Percentiles rank a stretch among this genome's conserved stretches.
phyloP scores from a whole-genome alignment of 75 land plant genomes.

The Selaginella tamariscina region DNA sequence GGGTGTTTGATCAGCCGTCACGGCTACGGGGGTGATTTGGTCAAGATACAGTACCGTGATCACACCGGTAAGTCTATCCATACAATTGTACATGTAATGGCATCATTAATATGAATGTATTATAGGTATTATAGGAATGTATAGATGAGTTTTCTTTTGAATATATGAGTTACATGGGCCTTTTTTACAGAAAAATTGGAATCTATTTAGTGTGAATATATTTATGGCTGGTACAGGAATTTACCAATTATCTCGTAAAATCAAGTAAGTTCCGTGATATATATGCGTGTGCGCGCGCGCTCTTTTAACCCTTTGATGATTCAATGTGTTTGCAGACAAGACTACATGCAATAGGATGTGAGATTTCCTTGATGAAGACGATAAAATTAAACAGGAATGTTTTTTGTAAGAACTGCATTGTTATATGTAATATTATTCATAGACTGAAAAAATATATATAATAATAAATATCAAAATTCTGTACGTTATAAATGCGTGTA shows the following conservation, averaged over 20 bases:
- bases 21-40: constrained; percentile 83
- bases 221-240: constrained; percentile 86
- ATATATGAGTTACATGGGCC: background rate
- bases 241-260: constrained; percentile 79
- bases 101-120: background rate
- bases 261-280: constrained; percentile 44
- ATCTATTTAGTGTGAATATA: constrained; percentile 80
- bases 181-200: constrained; percentile 76
- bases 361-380: too few relatives aligned
- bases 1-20: constrained; percentile 44
- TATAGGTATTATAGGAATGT: background rate
- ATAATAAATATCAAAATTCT: too few relatives aligned
- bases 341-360: constrained; percentile 3
- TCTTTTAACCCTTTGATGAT: background rate
- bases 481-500: too few relatives aligned
- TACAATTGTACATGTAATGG: background rate
- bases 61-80: constrained; percentile 53
- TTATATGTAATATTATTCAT: too few relatives aligned
- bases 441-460: too few relatives aligned
- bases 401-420: too few relatives aligned
- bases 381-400: too few relatives aligned
- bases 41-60: constrained; percentile 87
- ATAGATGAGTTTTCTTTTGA: background rate
- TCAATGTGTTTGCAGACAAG: constrained; percentile 15
- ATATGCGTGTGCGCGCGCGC: too few relatives aligned